Percentiles rank a stretch among this genome's conserved stretches.
phyloP scores from a whole-genome alignment of 208 protist genomes.

The Leishmania mexicana region DNA sequence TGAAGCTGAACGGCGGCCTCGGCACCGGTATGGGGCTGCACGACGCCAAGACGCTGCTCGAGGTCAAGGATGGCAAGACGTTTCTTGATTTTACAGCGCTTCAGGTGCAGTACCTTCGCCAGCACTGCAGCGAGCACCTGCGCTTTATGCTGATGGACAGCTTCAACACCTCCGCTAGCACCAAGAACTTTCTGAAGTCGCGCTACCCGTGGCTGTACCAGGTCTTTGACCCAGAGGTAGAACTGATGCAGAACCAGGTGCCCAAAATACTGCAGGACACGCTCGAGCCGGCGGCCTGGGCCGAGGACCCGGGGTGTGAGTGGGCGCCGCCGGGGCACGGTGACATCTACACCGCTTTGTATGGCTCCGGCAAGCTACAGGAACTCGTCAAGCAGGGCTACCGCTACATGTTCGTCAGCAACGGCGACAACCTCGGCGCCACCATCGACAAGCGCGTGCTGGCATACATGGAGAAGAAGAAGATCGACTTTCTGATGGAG shows the following conservation, averaged over 20 bases:
- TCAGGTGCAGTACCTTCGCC: conserved; percentile 94
- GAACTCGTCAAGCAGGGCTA: conserved; percentile 86
- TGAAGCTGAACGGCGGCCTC: conserved; percentile 98
- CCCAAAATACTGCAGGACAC: conserved; percentile 78
- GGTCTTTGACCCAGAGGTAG: conserved; percentile 59
- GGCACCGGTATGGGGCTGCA: conserved; percentile 91
- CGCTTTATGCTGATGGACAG: conserved; percentile 99
- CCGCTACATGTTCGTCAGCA: conserved; percentile 99
- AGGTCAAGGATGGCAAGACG: conserved; percentile 90
- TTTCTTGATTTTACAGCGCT: conserved; percentile 98
- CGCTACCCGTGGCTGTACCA: conserved; percentile 55
- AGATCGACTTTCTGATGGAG: conserved; percentile 93
- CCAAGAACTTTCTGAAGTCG: conserved; percentile 64
- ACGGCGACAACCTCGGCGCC: conserved; percentile 99
- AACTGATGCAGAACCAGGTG: conserved; percentile 88
- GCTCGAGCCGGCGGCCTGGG: conserved; percentile 65
- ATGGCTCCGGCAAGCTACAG: conserved; percentile 90
- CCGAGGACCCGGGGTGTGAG: conserved; percentile 55
- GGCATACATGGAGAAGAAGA: conserved; percentile 75
- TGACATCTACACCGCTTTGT: conserved; percentile 97
- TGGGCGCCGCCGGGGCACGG: conserved; percentile 99
- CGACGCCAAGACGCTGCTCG: conserved; percentile 92
- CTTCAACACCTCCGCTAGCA: conserved; percentile 97
- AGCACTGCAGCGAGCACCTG: conserved; percentile 81
- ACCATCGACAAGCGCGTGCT: conserved; percentile 88